A percentile compares a stretch with the other conserved stretches of the same genome.
These are phyloP conservation scores for Mucor circinelloides DNA, from an alignment of 371 early-diverging fungal genomes.

Conservation along the genomic window DNA sequence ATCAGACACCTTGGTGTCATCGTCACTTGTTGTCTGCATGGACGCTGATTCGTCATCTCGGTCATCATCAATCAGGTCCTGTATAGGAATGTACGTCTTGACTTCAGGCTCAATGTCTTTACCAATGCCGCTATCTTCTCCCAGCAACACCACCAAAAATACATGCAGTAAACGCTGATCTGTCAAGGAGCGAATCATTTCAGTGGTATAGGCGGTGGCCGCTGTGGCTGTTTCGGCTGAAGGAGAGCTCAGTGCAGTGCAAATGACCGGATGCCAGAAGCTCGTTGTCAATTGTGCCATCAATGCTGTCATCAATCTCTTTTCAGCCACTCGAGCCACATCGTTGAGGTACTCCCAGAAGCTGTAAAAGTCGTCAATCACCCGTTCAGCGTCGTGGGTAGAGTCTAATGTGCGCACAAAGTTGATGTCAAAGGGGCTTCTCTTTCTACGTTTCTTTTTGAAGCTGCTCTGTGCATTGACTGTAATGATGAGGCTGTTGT, in stretches of 20 bases:
- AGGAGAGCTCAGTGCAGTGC: slow-evolving; percentile 48
- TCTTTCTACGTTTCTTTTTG: slow-evolving; percentile 52
- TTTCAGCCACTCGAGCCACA: slow-evolving; percentile 52
- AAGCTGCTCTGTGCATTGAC: slow-evolving; percentile 51
- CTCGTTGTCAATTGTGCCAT: slow-evolving; percentile 52
- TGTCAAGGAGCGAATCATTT: slow-evolving; percentile 54
- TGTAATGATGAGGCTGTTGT: slow-evolving; percentile 47
- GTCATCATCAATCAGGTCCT: slow-evolving; percentile 41
- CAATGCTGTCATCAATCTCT: slow-evolving; percentile 46
- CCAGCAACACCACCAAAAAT: slow-evolving; percentile 46
- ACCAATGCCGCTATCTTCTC: slow-evolving; percentile 55
- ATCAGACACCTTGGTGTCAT: slow-evolving; percentile 2
- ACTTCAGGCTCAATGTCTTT: slow-evolving; percentile 52
- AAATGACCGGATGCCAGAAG: slow-evolving; percentile 56
- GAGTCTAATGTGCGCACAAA: slow-evolving; percentile 42
- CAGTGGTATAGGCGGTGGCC: slow-evolving; percentile 53
- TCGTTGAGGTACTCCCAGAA: slow-evolving; percentile 57
- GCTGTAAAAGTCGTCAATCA: slow-evolving; percentile 51
- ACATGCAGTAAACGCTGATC: slow-evolving; percentile 52
- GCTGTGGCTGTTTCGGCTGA: slow-evolving; percentile 45
- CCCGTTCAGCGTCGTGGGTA: slow-evolving; percentile 34
- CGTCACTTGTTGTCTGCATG: slow-evolving; percentile 15
- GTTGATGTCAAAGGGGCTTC: slow-evolving; percentile 48
- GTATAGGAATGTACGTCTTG: slow-evolving; percentile 22
- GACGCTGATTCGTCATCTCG: slow-evolving; percentile 27